These are phyloP conservation scores for Fusarium succisae DNA, from an alignment of 2,329 filamentous ascomycete species.

Conservation along the genomic window DNA sequence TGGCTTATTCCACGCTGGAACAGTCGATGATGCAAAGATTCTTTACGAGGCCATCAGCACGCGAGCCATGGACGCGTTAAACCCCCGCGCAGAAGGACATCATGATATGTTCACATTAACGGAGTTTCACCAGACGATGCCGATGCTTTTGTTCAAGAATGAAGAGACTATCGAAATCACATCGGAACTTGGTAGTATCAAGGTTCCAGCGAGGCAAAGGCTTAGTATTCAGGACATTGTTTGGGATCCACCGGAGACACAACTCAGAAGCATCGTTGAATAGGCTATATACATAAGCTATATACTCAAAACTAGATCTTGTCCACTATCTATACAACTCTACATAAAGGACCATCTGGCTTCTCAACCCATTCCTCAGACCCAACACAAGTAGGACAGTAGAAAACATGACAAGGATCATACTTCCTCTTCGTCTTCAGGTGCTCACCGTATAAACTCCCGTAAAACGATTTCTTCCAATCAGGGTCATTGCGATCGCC, in stretches of 20 bases:
- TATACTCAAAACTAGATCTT: neutral
- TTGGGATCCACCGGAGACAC: conserved; percentile 9
- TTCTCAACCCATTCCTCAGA: conserved; percentile 17
- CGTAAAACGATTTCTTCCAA: conserved; percentile 14
- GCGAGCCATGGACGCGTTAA: neutral
- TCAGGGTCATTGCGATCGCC: conserved; percentile 28
- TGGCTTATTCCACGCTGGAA: conserved; percentile 6
- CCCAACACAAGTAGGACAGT: conserved; percentile 29
- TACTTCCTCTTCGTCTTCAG: conserved; percentile 18
- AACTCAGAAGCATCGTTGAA: neutral
- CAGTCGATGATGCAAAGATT: neutral
- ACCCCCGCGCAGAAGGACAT: accelerated
- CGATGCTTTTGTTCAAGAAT: conserved; percentile 6
- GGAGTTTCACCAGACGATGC: accelerated
- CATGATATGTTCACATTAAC: accelerated
- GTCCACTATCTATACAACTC: neutral
- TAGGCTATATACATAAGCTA: neutral
- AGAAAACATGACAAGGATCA: conserved; percentile 24
- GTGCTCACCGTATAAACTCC: conserved; percentile 1
- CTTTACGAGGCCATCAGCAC: conserved; percentile 12
- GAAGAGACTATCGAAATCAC: neutral
- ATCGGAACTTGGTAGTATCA: neutral
- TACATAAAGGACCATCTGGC: conserved; percentile 17
- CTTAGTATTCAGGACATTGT: neutral
- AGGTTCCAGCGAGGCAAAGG: neutral